Conservation (phyloP, 352 stramenopile genomes). For the Globisporangium parvum region DNA sequence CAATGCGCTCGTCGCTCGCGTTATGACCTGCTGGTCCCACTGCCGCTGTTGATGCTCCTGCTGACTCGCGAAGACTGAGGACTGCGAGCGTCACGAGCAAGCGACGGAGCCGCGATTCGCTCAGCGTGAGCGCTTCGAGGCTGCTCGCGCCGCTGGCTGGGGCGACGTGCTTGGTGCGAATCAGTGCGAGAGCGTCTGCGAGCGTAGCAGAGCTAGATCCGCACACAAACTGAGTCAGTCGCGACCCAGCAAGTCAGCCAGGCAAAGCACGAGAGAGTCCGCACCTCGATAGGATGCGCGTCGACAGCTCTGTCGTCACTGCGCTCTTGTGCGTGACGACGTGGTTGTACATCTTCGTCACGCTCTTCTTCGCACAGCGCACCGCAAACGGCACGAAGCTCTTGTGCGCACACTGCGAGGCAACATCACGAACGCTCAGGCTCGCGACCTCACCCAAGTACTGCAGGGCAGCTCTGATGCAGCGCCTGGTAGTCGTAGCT, state of each 20-base stretch:
- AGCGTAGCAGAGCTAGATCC: too few species aligned
- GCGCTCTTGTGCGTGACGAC: conserved; percentile 18
- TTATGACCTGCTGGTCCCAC: too few species aligned
- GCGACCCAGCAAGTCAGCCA: too few species aligned
- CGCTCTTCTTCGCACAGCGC: conserved; percentile 37
- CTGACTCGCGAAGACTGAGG: conserved; percentile 3
- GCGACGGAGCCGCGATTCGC: conserved; percentile 39
- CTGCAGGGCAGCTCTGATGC: conserved; percentile 9
- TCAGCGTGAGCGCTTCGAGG: conserved; percentile 25
- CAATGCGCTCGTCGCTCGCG: not conserved
- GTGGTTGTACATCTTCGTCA: conserved; percentile 38
- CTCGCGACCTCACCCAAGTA: conserved; percentile 31
- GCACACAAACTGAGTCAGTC: not conserved
- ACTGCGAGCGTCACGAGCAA: conserved; percentile 30
- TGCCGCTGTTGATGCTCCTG: not conserved
- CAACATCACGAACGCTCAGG: not conserved
- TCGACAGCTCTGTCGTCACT: conserved; percentile 19
- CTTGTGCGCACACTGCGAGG: conserved; percentile 5
- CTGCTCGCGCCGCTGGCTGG: conserved; percentile 1
- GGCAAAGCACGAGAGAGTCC: not conserved
- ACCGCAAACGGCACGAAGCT: conserved; percentile 28
- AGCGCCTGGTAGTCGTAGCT: not conserved
- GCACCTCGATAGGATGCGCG: conserved; percentile 36
- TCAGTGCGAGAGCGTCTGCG: not conserved
- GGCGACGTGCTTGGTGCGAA: conserved; percentile 2